Base-by-base conservation (phyloP, 805 yeast species). In the Pichia membranifaciens region DNA sequence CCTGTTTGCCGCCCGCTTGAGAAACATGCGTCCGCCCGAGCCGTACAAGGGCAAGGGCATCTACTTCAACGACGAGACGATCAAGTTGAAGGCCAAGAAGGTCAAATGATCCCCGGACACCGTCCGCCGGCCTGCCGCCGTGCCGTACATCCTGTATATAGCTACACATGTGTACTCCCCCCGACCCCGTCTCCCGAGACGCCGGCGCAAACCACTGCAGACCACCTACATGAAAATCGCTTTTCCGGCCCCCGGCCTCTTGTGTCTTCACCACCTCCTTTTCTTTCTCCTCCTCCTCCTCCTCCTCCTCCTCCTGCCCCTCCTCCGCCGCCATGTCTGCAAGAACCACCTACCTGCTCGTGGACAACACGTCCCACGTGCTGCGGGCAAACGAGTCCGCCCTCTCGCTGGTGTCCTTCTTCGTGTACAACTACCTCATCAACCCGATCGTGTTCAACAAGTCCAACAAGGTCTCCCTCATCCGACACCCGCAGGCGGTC, bases 31-130 rank as follows among this genome's bases (percentile, higher is more conserved):
- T 64, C 95, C 95, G 51, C 99, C 99, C 40, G 99, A 93, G 71
- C 97, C 97, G 35, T 93, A 93, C 68, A 93, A 93, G 71, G 99
- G 99, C 64, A 95, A 95, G 58, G 99, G 99, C 62, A 84, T 93
- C 43, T 93, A 84, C 64, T 84, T 93, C 43, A 86, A 90, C 66
- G 85, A 81, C 60, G 98, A 93, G 72, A 88, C 95, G 43, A 84
- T 93, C 66, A 82, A 81, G 64, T 74, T 91, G 62, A 93, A 93
- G 77, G 87, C 84, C 57, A 87, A 87, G 77, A 91, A 89, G 77
- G 87, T 91, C 66, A 91, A 93, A 81, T 91, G 76, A 64, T 44
- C 20, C 13, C 18, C 21, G n/a, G n/a, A n/a, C n/a, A n/a, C n/a
- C n/a, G n/a, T n/a, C n/a, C n/a, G n/a, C n/a, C n/a, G n/a, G n/a